A percentile compares a stretch with the other conserved stretches of the same genome.
phyloP scores from a whole-genome alignment of 2,329 filamentous ascomycete genomes.

The Monosporascus sp. region DNA sequence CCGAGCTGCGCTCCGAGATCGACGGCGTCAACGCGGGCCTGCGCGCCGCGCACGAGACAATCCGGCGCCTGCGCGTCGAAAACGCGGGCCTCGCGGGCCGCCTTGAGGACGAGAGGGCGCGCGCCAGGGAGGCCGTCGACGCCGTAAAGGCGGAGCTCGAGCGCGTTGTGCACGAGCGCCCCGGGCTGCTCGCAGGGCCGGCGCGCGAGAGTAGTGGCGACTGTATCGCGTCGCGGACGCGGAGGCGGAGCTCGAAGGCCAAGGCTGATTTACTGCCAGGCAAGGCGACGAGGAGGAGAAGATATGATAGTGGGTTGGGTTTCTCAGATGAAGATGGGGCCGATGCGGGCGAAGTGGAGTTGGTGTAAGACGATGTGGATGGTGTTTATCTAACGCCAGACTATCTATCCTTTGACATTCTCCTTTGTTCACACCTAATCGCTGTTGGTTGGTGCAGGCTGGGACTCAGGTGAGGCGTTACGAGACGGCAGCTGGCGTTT shows the following conservation, averaged over 20 bases:
- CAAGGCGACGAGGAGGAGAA: constrained; percentile 37
- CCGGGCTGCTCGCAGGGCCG: constrained; percentile 33
- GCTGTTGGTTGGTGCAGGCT: no score
- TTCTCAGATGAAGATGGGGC: constrained; percentile 48
- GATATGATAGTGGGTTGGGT: constrained; percentile 51
- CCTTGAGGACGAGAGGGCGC: constrained; percentile 32
- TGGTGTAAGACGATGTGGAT: neutral
- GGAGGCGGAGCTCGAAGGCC: neutral
- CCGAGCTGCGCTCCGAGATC: constrained; percentile 44
- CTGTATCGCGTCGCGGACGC: neutral
- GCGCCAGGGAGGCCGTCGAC: constrained; percentile 41
- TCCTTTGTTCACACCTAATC: no score
- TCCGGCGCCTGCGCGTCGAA: constrained; percentile 41
- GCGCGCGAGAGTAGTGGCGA: constrained; percentile 18
- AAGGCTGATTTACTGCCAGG: constrained; percentile 15
- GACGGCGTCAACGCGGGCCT: constrained; percentile 36
- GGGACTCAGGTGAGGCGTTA: no score
- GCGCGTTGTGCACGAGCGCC: constrained; percentile 41
- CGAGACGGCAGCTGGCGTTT: no score
- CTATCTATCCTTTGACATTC: no score
- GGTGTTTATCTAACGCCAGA: no score
- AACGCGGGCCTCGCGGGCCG: constrained; percentile 34
- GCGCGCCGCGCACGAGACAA: constrained; percentile 40
- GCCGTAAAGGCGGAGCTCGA: constrained; percentile 48
- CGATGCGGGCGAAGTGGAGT: neutral